A percentile compares a stretch with the other conserved stretches of the same genome.
These are phyloP conservation scores for Colletotrichum sp. DNA, from an alignment of 2,329 filamentous ascomycete species.

Conservation along the genomic window DNA sequence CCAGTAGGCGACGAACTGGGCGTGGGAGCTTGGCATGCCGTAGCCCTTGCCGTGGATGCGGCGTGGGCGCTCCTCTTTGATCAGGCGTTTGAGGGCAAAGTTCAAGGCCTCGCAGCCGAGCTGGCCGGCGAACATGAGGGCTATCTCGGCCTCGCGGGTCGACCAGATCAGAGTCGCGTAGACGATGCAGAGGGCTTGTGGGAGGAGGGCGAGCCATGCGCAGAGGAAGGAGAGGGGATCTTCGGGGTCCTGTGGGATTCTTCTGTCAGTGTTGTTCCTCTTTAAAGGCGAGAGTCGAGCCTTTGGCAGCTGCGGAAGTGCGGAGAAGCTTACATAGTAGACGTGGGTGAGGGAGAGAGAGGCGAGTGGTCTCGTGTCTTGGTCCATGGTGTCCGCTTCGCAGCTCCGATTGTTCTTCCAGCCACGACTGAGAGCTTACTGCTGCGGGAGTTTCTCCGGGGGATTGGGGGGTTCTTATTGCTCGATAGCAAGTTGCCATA, in stretches of 20 bases:
- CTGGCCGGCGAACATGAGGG: slow-evolving; percentile 90
- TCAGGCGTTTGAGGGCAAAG: slow-evolving; percentile 85
- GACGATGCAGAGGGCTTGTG: slow-evolving; percentile 87
- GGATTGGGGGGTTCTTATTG: not conserved
- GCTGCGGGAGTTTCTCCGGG: not conserved
- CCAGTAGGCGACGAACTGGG: slow-evolving; percentile 95
- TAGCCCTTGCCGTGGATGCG: slow-evolving; percentile 92
- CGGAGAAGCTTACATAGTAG: slow-evolving; percentile 69
- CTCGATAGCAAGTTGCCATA: not conserved
- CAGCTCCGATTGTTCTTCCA: not conserved
- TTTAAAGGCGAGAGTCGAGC: not conserved
- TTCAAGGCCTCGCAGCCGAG: slow-evolving; percentile 91
- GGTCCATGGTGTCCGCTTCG: slow-evolving; percentile 26
- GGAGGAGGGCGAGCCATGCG: slow-evolving; percentile 92
- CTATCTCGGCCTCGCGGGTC: slow-evolving; percentile 87
- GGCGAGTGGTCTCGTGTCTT: slow-evolving; percentile 66
- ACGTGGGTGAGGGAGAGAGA: slow-evolving; percentile 96
- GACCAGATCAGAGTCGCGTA: slow-evolving; percentile 92
- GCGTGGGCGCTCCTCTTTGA: slow-evolving; percentile 88
- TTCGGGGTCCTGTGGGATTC: slow-evolving; percentile 71
- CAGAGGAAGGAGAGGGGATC: slow-evolving; percentile 86
- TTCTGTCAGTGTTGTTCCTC: not conserved
- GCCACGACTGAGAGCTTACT: not conserved
- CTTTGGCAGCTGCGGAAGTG: not conserved
- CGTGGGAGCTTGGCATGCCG: slow-evolving; percentile 94